Conservation (phyloP, 495 filamentous ascomycete species). For the Aspergillus asperescens region DNA sequence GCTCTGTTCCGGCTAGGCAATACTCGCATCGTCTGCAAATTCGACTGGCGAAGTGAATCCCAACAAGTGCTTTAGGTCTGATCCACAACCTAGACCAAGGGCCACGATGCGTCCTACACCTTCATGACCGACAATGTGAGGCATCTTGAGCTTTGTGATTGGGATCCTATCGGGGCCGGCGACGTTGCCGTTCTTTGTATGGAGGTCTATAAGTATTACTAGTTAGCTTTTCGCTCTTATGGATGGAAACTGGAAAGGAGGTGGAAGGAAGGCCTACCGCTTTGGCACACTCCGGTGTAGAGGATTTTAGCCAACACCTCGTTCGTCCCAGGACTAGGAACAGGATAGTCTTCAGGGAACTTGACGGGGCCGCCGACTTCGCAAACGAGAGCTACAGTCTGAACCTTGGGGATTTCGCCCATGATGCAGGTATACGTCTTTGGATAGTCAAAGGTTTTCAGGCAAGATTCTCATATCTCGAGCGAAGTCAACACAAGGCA, state of each 20-base stretch:
- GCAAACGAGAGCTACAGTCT: slow-evolving; percentile 44
- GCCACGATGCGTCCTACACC: slow-evolving; percentile 42
- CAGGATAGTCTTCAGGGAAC: slow-evolving; percentile 44
- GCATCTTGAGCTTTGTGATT: slow-evolving; percentile 44
- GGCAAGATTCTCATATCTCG: neutral
- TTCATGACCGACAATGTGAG: slow-evolving; percentile 48
- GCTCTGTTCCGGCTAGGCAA: slow-evolving; percentile 43
- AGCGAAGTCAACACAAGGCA: neutral
- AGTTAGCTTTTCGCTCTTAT: neutral
- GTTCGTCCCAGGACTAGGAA: slow-evolving; percentile 36
- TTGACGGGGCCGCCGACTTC: slow-evolving; percentile 40
- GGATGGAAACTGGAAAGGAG: neutral
- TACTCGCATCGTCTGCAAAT: slow-evolving; percentile 46
- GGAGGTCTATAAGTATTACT: slow-evolving; percentile 32
- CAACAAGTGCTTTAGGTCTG: slow-evolving; percentile 35
- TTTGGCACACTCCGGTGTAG: slow-evolving; percentile 47
- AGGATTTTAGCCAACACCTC: slow-evolving; percentile 48
- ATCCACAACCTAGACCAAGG: slow-evolving; percentile 22
- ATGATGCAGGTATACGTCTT: slow-evolving; percentile 12
- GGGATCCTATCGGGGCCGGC: slow-evolving; percentile 40
- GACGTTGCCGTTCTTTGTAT: slow-evolving; percentile 44
- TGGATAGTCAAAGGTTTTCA: neutral
- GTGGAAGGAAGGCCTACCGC: slow-evolving; percentile 7
- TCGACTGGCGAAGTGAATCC: slow-evolving; percentile 43
- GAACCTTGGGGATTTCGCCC: slow-evolving; percentile 28